Percentiles rank a stretch among this genome's conserved stretches.
Evolutionary conservation across 257 asterid genomes (phyloP).

Genomic region (Solanum medicagineum): DNA sequence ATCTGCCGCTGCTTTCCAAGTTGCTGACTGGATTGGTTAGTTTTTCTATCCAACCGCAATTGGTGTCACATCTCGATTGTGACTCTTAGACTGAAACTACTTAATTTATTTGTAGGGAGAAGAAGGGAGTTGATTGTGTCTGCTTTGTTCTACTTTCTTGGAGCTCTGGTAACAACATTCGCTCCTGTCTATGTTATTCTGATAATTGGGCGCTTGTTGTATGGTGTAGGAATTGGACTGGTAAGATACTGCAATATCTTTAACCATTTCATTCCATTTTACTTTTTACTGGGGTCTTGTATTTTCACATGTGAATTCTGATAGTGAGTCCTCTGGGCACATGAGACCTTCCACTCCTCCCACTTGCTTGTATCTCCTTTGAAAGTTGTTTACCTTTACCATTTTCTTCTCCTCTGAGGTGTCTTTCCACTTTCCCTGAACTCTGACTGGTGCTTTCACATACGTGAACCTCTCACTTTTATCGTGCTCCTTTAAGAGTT

Average conservation of each 20-base stretch:
- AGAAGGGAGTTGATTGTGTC: constrained; percentile 77
- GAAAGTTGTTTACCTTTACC: not conserved
- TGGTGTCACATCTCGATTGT: not conserved
- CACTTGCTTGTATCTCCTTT: not conserved
- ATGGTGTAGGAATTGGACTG: constrained; percentile 94
- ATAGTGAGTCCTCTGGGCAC: not conserved
- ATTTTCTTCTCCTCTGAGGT: not conserved
- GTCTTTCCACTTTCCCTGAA: not conserved
- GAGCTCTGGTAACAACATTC: constrained; percentile 67
- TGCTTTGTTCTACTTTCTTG: constrained; percentile 53
- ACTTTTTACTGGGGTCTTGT: not conserved
- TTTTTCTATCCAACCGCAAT: not conserved
- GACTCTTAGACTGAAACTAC: not conserved
- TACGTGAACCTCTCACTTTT: not conserved
- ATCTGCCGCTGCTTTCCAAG: constrained; percentile 66
- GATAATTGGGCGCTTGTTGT: constrained; percentile 84
- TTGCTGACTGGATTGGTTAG: constrained; percentile 87
- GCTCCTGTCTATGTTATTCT: constrained; percentile 62
- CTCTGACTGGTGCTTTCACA: not conserved
- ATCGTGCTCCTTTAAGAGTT: not conserved
- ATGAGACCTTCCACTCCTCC: not conserved
- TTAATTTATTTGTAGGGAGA: constrained; percentile 48
- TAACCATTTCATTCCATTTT: not conserved
- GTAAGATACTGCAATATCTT: constrained; percentile 29
- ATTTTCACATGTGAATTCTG: not conserved